Conservation (phyloP, 1,139 yeast species). For the Geotrichum candidum region DNA sequence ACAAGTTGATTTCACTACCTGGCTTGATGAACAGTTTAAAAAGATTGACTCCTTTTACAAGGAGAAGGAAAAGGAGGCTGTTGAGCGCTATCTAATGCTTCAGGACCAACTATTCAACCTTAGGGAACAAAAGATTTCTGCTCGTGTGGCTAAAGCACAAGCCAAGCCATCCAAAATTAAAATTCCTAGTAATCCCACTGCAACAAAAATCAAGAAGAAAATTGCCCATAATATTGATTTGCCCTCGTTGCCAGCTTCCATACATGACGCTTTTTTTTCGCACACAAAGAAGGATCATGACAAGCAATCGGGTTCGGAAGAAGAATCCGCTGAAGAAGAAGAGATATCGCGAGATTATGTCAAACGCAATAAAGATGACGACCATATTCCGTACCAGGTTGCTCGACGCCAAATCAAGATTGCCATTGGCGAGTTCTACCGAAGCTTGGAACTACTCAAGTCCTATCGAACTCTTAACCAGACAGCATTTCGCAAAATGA, state of each 20-base stretch:
- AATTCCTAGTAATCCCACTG: slow-evolving; percentile 22
- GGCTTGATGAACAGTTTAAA: slow-evolving; percentile 55
- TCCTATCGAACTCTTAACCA: slow-evolving; percentile 73
- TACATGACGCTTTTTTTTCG: slow-evolving; percentile 10
- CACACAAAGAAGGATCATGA: background rate
- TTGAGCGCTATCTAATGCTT: slow-evolving; percentile 53
- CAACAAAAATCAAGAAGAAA: slow-evolving; percentile 22
- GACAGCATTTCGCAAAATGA: slow-evolving; percentile 82
- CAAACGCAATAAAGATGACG: slow-evolving; percentile 19
- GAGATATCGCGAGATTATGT: slow-evolving; percentile 11
- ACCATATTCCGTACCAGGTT: slow-evolving; percentile 45
- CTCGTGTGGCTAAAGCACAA: slow-evolving; percentile 12
- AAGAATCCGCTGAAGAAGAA: background rate
- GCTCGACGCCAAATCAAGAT: slow-evolving; percentile 72
- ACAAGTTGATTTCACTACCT: slow-evolving; percentile 43
- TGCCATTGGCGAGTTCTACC: slow-evolving; percentile 74
- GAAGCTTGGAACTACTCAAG: slow-evolving; percentile 69
- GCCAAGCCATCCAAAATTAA: slow-evolving; percentile 17
- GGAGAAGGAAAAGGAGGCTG: slow-evolving; percentile 55
- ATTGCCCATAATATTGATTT: slow-evolving; percentile 28
- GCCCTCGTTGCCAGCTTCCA: slow-evolving; percentile 31
- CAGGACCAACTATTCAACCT: slow-evolving; percentile 65
- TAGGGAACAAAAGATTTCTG: slow-evolving; percentile 45
- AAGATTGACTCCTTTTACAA: slow-evolving; percentile 59
- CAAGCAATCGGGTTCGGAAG: background rate